Evolutionary conservation across 495 filamentous ascomycete species (phyloP), one percentile per base, ranked within the genome.

Genomic region (Penicillium subrubescens): DNA sequence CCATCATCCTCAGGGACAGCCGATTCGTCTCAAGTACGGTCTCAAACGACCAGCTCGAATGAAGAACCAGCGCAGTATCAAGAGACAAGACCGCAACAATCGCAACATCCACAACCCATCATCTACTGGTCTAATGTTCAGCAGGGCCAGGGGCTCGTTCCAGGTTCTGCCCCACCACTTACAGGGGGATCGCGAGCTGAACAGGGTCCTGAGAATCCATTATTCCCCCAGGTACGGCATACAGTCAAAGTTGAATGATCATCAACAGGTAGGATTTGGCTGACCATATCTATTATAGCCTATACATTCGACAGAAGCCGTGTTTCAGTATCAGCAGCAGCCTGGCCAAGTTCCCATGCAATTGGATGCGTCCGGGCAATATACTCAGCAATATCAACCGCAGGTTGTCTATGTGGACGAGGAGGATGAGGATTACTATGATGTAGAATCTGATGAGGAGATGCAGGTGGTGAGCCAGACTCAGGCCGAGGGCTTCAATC

Each of bases 361-460:
- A 12, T 52, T 59, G 21, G 35, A 62, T 31, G 11, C 62, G 44
- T 60, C 60, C 39, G 57, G 63, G 46, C 70, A 67, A 19, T 70
- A 50, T 50, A 44, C 48, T 12, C 63, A 52, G 34, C 64, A 53
- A 33, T 54, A 67, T 56, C 67, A 64, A 35, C 44, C 67, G 3
- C 71, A 75, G 21, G 37, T 73, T 17, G 34, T 69, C 11, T 74
- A 78, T 67, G 70, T 83, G 19, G 83, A 87, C 23, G 79, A 82
- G 35, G 77, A 85, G 51, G 79, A 83, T 35, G 84, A 87, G 62
- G 85, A 88, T 35, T 84, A 83, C 62, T 88, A 83, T 57, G 87
- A 90, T 68, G 81, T 90, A 17, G 79, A 87, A 50, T 87, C 89
- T 2, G 90, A 92, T 57, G 89, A 92, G 60, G 91, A 94, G 60